These are phyloP conservation scores for Abortiporus biennis DNA, from an alignment of 1,284 basidiomycete genomes.

Conservation along the genomic window DNA sequence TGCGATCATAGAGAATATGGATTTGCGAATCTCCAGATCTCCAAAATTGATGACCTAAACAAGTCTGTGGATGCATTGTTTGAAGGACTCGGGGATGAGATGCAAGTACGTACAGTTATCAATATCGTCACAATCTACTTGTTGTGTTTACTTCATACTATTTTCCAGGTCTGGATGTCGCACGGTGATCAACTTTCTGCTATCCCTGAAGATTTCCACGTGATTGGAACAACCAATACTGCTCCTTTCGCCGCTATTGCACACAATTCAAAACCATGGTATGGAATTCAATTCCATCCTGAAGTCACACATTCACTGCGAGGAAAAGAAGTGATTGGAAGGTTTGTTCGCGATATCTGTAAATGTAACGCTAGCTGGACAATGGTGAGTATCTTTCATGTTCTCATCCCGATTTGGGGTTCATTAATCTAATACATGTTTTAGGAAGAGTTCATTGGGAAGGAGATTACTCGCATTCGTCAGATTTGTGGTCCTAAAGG, in stretches of 20 bases:
- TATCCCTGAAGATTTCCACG: slow-evolving; percentile 80
- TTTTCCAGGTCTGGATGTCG: slow-evolving; percentile 95
- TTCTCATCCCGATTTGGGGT: not conserved
- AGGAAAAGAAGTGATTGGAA: slow-evolving; percentile 88
- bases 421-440: slow-evolving; percentile 1
- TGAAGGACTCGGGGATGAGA: slow-evolving; percentile 75
- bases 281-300: slow-evolving; percentile 98
- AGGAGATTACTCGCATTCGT: slow-evolving; percentile 92
- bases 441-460: slow-evolving; percentile 96
- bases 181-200: slow-evolving; percentile 93
- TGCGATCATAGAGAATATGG: slow-evolving; percentile 97
- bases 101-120: slow-evolving; percentile 54
- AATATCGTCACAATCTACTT: not conserved
- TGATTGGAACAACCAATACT: slow-evolving; percentile 83
- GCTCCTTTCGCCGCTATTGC: slow-evolving; percentile 95
- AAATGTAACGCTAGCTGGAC: slow-evolving; percentile 86
- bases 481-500: slow-evolving; percentile 94
- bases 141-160: not conserved
- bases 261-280: slow-evolving; percentile 86
- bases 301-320: slow-evolving; percentile 95
- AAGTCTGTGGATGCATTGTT: slow-evolving; percentile 76
- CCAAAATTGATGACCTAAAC: slow-evolving; percentile 52
- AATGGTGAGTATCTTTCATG: slow-evolving; percentile 57
- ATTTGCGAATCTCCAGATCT: slow-evolving; percentile 77
- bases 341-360: slow-evolving; percentile 87